These are phyloP conservation scores for Carex parvula DNA, from an alignment of 176 grass and related monocot genomes.

Conservation along the genomic window DNA sequence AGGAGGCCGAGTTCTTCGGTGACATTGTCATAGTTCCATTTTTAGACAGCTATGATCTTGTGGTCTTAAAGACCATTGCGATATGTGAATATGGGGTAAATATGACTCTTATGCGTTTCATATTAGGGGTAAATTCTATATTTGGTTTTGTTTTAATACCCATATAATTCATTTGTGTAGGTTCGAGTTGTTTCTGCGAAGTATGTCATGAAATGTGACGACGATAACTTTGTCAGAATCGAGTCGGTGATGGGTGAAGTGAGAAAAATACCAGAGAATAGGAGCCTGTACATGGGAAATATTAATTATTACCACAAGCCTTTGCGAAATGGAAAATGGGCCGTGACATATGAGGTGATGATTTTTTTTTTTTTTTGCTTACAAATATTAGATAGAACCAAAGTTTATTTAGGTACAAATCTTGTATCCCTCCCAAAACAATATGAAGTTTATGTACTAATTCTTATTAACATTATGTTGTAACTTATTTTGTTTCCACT, in stretches of 20 bases:
- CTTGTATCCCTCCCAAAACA: background rate
- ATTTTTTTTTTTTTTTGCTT: constrained; percentile 1
- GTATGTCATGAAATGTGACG: constrained; percentile 80
- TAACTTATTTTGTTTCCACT: background rate
- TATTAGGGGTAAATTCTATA: constrained; percentile 10
- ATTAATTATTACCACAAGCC: constrained; percentile 72
- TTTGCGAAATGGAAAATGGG: constrained; percentile 74
- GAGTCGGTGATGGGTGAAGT: constrained; percentile 56
- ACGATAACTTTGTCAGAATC: constrained; percentile 76
- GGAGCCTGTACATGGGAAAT: constrained; percentile 70
- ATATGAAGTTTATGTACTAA: background rate
- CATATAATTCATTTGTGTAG: constrained; percentile 36
- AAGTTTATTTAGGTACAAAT: no score
- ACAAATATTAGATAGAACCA: background rate
- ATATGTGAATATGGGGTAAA: constrained; percentile 86
- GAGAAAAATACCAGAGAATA: constrained; percentile 53
- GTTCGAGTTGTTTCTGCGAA: constrained; percentile 54
- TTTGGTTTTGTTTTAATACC: constrained; percentile 21
- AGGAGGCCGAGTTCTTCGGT: constrained; percentile 73
- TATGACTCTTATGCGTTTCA: background rate
- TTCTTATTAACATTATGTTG: background rate
- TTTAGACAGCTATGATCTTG: constrained; percentile 72
- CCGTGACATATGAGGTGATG: constrained; percentile 73
- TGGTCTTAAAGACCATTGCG: constrained; percentile 83
- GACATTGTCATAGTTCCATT: constrained; percentile 85